Evolutionary conservation across 1,139 yeast genomes (phyloP).

Genomic region (Suhomyces terraborum): DNA sequence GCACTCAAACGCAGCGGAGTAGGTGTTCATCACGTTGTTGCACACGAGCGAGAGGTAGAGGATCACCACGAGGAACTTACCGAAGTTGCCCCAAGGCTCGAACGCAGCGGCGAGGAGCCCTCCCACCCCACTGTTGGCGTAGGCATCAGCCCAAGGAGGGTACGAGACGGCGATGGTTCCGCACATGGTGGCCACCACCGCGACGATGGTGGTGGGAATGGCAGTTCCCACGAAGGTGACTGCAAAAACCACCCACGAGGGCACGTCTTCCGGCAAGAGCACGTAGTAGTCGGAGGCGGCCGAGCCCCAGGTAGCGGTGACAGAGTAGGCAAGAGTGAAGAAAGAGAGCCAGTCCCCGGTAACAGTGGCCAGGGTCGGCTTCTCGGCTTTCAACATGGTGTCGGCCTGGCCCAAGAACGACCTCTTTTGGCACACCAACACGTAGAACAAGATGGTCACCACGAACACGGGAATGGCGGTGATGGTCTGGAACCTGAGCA

Average conservation of each 20-base stretch:
- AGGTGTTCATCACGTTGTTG: conserved; percentile 39
- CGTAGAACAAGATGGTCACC: conserved; percentile 26
- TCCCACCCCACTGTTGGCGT: conserved; percentile 26
- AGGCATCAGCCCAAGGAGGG: conserved; percentile 29
- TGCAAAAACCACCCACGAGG: conserved; percentile 22
- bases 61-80: conserved; percentile 36
- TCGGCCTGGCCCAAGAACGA: conserved; percentile 19
- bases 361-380: conserved; percentile 14
- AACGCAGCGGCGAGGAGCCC: conserved; percentile 27
- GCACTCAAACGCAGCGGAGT: conserved; percentile 29
- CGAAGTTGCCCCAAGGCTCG: conserved; percentile 30
- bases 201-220: conserved; percentile 31
- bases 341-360: conserved; percentile 31
- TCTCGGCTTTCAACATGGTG: conserved; percentile 19
- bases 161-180: conserved; percentile 29
- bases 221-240: conserved; percentile 28
- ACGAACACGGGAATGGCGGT: conserved; percentile 26
- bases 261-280: conserved; percentile 28
- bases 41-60: conserved; percentile 39
- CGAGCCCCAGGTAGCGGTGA: conserved; percentile 32
- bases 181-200: conserved; percentile 25
- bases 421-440: conserved; percentile 25
- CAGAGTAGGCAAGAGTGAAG: conserved; percentile 30
- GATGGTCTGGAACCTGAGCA: conserved; percentile 25
- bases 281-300: conserved; percentile 33